Base-by-base conservation (phyloP, 2,329 filamentous ascomycete species). In the Cercospora berteroae region DNA sequence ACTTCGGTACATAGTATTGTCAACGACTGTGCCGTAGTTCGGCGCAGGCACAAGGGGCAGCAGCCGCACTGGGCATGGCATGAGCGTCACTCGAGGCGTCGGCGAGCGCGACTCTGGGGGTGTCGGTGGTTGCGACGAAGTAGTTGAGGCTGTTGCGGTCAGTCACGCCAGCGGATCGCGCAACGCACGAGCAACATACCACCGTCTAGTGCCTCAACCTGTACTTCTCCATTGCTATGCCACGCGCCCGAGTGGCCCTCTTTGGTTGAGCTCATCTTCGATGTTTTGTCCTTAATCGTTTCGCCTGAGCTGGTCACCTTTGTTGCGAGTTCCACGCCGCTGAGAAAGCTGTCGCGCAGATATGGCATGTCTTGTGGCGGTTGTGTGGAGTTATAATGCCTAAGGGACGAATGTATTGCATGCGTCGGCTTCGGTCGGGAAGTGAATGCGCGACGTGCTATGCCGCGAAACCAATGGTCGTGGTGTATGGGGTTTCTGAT, bases 21-120 rank as follows among this genome's bases (percentile, higher is more conserved):
- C 86, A 20, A 89, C 81, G 20, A 97, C 90, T 29, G 88, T 81
- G 18, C 90, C 92, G 79, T 94, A 97, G 76, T 97, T 97, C 71
- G 81, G 74, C 1, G 91, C 91, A n/a, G 81, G 81, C 16, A 80
- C 70, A 5, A 79, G 71, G 36, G 78, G 75, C 50, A 74, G 73
- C 20, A 83, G 74, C n/a, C 81, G 78, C 13, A 74, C 69, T 60
- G 80, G 74, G 31, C 70, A 73, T 2, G 66, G 67, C 18, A 64
- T 65, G 4, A 72, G 70, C 9, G 69, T 70, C 48, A 74, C 42
- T 8, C 60, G 63, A 57, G 74, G 72, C 1, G 74, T 72, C 2
- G 65, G 52, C 12, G 68, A 64, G 25, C 72, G 70, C 5, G 71
- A 71, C 13, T 67, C 55, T 10, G 74, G 73, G 8, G 75, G 73